Conservation (phyloP, 2,329 filamentous ascomycete genomes). For the Pseudogymnoascus sp. region DNA sequence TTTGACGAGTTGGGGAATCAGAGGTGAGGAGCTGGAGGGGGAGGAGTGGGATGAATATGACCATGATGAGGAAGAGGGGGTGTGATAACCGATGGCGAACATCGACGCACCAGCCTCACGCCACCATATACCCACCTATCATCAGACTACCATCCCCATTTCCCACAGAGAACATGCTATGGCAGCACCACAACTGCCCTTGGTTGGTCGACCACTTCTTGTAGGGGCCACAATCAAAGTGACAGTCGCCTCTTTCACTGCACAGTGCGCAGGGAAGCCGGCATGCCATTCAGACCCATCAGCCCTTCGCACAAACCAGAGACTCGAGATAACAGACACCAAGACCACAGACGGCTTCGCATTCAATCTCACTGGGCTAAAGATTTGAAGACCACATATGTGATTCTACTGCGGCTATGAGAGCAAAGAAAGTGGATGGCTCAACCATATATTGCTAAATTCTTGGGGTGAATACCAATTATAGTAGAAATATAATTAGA, state of each 20-base stretch:
- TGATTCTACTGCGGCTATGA: not conserved
- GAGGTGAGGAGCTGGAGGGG: constrained; percentile 53
- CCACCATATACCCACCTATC: not conserved
- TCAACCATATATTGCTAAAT: not conserved
- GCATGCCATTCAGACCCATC: not conserved
- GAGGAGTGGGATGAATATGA: constrained; percentile 36
- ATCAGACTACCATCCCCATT: not conserved
- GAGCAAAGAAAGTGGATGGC: not conserved
- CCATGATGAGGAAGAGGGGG: constrained; percentile 21
- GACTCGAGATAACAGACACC: not conserved
- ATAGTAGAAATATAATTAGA: not conserved
- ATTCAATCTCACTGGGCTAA: not conserved
- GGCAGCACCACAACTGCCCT: not conserved
- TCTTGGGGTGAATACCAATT: not conserved
- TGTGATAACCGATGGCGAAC: not conserved
- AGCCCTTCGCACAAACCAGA: not conserved
- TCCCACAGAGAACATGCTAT: not conserved
- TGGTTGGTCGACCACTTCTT: not conserved
- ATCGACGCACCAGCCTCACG: too few relatives aligned
- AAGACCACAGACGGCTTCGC: not conserved
- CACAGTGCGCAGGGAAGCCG: not conserved
- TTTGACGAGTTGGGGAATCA: constrained; percentile 69
- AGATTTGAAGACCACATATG: not conserved
- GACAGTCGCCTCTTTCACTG: not conserved
- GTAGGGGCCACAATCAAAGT: not conserved